Conservation (phyloP, 345 rosid genomes). For the Bruguiera sexangula region DNA sequence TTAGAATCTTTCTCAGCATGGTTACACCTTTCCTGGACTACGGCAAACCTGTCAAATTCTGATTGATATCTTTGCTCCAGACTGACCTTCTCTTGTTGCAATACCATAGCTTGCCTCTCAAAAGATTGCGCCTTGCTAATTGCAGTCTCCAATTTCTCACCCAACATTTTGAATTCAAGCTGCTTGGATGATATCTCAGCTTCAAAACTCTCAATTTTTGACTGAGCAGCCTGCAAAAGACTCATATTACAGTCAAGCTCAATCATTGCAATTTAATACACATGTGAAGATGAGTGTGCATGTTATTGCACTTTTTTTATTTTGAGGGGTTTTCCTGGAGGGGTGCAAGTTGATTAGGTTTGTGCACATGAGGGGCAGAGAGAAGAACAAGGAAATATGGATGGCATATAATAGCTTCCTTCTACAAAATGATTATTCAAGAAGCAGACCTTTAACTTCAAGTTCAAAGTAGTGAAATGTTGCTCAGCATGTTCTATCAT, state of each 20-base stretch:
- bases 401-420: no score
- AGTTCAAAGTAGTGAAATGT: slow-evolving; percentile 66
- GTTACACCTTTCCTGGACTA: slow-evolving; percentile 74
- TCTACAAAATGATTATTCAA: neutral
- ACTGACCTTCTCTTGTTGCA: slow-evolving; percentile 86
- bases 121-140: slow-evolving; percentile 64
- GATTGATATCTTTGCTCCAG: slow-evolving; percentile 76
- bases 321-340: no score
- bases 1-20: slow-evolving; percentile 82
- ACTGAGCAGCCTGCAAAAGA: slow-evolving; percentile 80
- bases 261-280: neutral
- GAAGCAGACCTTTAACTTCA: slow-evolving; percentile 75
- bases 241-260: slow-evolving; percentile 14
- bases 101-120: slow-evolving; percentile 70
- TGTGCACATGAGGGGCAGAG: no score
- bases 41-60: slow-evolving; percentile 80
- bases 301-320: no score
- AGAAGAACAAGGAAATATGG: no score
- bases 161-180: slow-evolving; percentile 51
- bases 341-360: no score
- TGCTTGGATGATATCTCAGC: slow-evolving; percentile 60
- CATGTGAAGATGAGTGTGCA: neutral
- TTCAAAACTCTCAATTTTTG: slow-evolving; percentile 72
- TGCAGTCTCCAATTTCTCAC: slow-evolving; percentile 63
- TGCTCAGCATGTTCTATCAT: slow-evolving; percentile 82